Base-by-base conservation (phyloP, 768 basidiomycete genomes). In the Kwoniella sp. region DNA sequence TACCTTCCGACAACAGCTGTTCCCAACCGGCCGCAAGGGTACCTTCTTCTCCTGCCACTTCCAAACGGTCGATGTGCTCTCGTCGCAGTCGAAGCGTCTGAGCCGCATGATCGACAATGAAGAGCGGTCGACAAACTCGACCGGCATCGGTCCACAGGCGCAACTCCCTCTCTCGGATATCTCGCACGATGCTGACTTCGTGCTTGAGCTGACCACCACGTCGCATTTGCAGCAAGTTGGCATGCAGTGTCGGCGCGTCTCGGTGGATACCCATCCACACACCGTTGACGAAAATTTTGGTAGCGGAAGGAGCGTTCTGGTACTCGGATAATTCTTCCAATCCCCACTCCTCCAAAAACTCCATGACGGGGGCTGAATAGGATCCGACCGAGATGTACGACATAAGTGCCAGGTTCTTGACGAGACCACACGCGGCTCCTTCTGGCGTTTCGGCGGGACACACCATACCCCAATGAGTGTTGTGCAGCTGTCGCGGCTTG, bases 391-490 rank as follows among this genome's bases (percentile, higher is more conserved):
- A 98, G 53, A 98, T 95, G 75, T 90, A 93, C 3, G 93, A 78
- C 91, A 98, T 93, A 60, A 98, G 83, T 0, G 95, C 89, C 51
- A 99, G 77, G 76, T 99, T 98, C 79, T 99, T 98, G 76, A 98
- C 95, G 37, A 98, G 82, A 76, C 95, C 95, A 76, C 95, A 99
- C 56, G 95, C 95, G 74, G 98, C 95, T 39, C 95, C 95, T 83
- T 99, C 95, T 1, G 95, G 95, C 3, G 95, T 99, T 75, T 99
- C 95, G 32, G 95, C 95, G 36, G 95, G 95, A 70, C 95, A 99
- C 17, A 99, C 95, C 95, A 99, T 98, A 31, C 95, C 95, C 95
- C 95, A 99, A 67, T 99, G 95, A 0, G 95, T 96, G 68, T 99
- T 99, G 75, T 99, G 95, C 49, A 99, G 79, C 66, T 99, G 95